Evolutionary conservation across 768 basidiomycete genomes (phyloP).

Genomic region (Porphyrellus cyaneotinctus): DNA sequence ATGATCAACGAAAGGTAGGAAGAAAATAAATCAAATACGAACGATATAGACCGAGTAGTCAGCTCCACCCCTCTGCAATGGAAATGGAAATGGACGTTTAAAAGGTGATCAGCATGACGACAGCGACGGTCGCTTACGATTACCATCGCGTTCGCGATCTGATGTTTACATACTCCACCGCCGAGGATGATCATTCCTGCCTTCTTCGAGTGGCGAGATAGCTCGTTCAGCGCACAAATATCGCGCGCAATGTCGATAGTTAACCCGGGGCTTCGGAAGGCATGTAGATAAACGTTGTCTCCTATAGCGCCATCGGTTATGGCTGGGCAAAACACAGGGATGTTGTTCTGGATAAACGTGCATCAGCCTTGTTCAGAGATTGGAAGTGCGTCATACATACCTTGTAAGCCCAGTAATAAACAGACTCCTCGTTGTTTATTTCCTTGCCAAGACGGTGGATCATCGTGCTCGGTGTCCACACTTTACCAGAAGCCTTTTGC

Average conservation of each 20-base stretch:
- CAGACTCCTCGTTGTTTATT: conserved; percentile 94
- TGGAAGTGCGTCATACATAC: conserved; percentile 46
- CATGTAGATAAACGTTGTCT: conserved; percentile 99
- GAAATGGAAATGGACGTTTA: neutral
- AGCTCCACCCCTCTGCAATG: conserved; percentile 84
- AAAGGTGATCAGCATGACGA: neutral
- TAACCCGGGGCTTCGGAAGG: conserved; percentile 81
- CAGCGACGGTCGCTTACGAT: conserved; percentile 55
- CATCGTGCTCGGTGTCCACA: conserved; percentile 94
- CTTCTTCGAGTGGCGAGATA: conserved; percentile 79
- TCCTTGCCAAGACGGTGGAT: conserved; percentile 94
- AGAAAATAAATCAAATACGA: conserved; percentile 23
- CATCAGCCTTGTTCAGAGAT: conserved; percentile 24
- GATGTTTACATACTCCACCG: conserved; percentile 98
- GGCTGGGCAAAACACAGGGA: conserved; percentile 98
- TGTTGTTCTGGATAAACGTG: conserved; percentile 70
- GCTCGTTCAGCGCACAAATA: conserved; percentile 87
- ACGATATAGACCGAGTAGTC: conserved; percentile 97
- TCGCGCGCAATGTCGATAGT: conserved; percentile 92
- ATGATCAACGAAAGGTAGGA: neutral
- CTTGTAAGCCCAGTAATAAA: conserved; percentile 99
- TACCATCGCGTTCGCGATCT: conserved; percentile 99
- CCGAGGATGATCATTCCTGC: conserved; percentile 99
- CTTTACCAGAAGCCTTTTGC: conserved; percentile 62
- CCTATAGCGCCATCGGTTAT: conserved; percentile 97